Base-by-base conservation (phyloP, 306 rosid species). In the Cicer arietinum region DNA sequence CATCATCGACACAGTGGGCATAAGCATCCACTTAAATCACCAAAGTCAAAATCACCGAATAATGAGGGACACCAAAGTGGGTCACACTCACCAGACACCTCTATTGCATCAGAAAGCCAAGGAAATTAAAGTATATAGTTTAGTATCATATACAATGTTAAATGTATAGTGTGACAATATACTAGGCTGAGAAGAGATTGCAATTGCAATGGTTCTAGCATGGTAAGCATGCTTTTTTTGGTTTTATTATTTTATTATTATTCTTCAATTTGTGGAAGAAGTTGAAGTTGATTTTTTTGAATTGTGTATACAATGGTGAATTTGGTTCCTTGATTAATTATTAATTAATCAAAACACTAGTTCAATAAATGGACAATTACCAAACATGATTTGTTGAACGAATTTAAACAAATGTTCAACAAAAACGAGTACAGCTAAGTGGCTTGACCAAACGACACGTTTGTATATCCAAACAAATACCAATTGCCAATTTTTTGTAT, bases 61-160 rank as follows among this genome's bases (percentile, higher is more conserved):
- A 79, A 45, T 50, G 75, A 40, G 51, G 45, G 42, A 20, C 75
- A 39, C 20, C 77, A 63, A 37, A 83, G 77, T 14, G 86, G 79
- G n/a, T 74, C 85, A 7, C 82, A 59, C 69, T 91, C 97, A 20
- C 81, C 77, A 1, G 84, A 80, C 6, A 75, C 88, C 79, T 2
- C 88, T 71, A 0, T 60, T 81, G 78, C 84, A 65, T 81, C 86
- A 79, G 8, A 6, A 73, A 45, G 67, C 39, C 80, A 80, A 60
- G 74, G 77, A 75, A 43, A 75, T 60, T 37, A 37, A 35, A 43
- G 20, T 30, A 60, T 69, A 6, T 87, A 79, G 82, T 72, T 17
- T 52, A 67, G 71, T 6, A 69, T 74, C 18, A 11, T 14, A 73
- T 10, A 39, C 59, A 30, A 30, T 71, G 37, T 43, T 35, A 14